Percentiles rank a stretch among this genome's conserved stretches.
Conservation (phyloP, 2,329 filamentous ascomycete genomes). For the Trichoderma brevicompactum region DNA sequence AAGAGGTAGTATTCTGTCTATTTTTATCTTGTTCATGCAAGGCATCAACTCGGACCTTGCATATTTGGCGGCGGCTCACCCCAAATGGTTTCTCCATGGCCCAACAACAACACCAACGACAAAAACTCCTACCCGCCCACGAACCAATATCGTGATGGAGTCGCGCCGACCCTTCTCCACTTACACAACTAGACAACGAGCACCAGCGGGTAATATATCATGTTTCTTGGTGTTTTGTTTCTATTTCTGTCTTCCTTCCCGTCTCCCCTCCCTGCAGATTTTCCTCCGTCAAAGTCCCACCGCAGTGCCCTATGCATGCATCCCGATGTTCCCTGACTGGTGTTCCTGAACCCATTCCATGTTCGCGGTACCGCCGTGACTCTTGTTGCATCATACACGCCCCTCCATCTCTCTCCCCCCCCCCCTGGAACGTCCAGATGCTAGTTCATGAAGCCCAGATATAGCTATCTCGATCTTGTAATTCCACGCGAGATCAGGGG, state of each 20-base stretch:
- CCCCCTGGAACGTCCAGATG: conserved; percentile 18
- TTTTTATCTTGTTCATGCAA: background rate
- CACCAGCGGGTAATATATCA: background rate
- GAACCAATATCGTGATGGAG: too few relatives aligned
- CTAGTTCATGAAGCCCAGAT: conserved; percentile 25
- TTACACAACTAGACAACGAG: background rate
- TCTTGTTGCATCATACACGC: conserved; percentile 16
- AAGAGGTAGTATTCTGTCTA: background rate
- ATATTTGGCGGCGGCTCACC: too few relatives aligned
- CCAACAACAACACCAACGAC: too few relatives aligned
- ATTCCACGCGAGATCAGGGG: conserved; percentile 26
- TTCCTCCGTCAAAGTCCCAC: conserved; percentile 23
- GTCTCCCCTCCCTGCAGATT: background rate
- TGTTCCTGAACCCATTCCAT: conserved; percentile 26
- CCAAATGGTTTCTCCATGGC: too few relatives aligned
- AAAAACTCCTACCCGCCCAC: too few relatives aligned
- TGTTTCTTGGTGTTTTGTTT: background rate
- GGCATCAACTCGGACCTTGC: too few relatives aligned
- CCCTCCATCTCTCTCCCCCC: conserved; percentile 3
- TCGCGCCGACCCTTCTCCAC: too few relatives aligned
- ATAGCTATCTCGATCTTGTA: conserved; percentile 22
- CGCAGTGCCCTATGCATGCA: conserved; percentile 6
- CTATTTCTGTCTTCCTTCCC: conserved; percentile 22
- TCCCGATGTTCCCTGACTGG: background rate
- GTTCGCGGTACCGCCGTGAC: conserved; percentile 22